phyloP scores from a whole-genome alignment of 345 rosid genomes.

The Trapa incisa region DNA sequence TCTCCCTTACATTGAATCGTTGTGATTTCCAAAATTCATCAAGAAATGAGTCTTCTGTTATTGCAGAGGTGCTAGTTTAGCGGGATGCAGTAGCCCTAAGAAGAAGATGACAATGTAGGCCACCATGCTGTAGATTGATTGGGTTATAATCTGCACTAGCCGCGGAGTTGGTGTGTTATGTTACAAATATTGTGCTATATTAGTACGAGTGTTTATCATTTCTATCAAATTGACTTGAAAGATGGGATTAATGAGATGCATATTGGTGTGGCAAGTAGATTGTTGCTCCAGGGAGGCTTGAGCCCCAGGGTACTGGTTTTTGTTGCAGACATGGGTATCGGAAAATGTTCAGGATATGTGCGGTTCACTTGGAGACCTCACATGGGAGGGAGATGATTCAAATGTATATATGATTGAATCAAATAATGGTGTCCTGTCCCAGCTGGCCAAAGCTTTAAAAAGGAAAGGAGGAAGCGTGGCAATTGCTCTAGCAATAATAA shows the following conservation, averaged over 20 bases:
- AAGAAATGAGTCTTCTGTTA: not conserved
- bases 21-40: too few species aligned
- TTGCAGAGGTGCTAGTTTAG: not conserved
- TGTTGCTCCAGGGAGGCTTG: not conserved
- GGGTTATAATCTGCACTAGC: too few species aligned
- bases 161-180: not conserved
- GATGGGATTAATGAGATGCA: not conserved
- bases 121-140: too few species aligned
- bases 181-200: not conserved
- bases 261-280: not conserved
- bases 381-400: too few species aligned
- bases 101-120: too few species aligned
- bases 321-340: too few species aligned
- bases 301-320: not conserved
- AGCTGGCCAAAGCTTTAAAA: too few species aligned
- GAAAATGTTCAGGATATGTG: too few species aligned
- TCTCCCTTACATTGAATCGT: too few species aligned
- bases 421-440: too few species aligned
- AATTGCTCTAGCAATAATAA: not conserved
- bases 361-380: too few species aligned
- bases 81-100: not conserved
- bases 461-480: not conserved
- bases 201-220: not conserved
- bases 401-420: not conserved
- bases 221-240: not conserved